Evolutionary conservation across 2,329 filamentous ascomycete genomes (phyloP).

Genomic region (Nemania diffusa): DNA sequence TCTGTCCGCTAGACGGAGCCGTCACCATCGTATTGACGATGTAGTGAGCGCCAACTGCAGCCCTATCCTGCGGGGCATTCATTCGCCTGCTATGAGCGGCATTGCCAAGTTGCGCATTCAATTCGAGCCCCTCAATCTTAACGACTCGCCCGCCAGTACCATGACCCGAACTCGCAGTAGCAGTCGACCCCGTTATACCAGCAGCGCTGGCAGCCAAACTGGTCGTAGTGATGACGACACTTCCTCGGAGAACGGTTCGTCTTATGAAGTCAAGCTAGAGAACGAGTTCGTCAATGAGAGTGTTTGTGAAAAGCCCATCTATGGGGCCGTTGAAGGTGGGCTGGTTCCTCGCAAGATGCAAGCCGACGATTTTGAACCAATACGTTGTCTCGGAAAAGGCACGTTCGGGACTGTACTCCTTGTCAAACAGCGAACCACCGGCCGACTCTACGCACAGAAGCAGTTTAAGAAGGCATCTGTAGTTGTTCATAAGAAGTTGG

Average conservation of each 20-base stretch:
- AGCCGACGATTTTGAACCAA: conserved; percentile 86
- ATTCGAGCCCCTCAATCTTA: conserved; percentile 80
- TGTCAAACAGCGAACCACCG: conserved; percentile 88
- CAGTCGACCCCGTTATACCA: conserved; percentile 66
- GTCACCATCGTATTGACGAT: conserved; percentile 60
- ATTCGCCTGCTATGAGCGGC: conserved; percentile 71
- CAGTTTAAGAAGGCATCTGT: conserved; percentile 98
- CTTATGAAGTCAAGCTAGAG: conserved; percentile 86
- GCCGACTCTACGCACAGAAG: conserved; percentile 94
- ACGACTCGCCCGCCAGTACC: conserved; percentile 64
- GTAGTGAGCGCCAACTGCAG: conserved; percentile 72
- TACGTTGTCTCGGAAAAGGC: conserved; percentile 94
- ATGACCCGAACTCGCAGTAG: conserved; percentile 63
- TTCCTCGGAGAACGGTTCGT: conserved; percentile 74
- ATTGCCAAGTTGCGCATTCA: conserved; percentile 86
- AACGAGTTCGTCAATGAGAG: conserved; percentile 83
- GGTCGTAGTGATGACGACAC: conserved; percentile 70
- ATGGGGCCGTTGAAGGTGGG: conserved; percentile 61
- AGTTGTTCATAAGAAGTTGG: conserved; percentile 92
- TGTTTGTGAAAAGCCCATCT: conserved; percentile 55
- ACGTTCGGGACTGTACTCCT: conserved; percentile 95
- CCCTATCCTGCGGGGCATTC: conserved; percentile 63
- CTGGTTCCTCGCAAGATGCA: conserved; percentile 82
- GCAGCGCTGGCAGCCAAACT: conserved; percentile 63
- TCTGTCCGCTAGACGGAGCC: conserved; percentile 54